A percentile compares a stretch with the other conserved stretches of the same genome.
Evolutionary conservation across 306 rosid species (phyloP).

Genomic region (Mimosa pudica): DNA sequence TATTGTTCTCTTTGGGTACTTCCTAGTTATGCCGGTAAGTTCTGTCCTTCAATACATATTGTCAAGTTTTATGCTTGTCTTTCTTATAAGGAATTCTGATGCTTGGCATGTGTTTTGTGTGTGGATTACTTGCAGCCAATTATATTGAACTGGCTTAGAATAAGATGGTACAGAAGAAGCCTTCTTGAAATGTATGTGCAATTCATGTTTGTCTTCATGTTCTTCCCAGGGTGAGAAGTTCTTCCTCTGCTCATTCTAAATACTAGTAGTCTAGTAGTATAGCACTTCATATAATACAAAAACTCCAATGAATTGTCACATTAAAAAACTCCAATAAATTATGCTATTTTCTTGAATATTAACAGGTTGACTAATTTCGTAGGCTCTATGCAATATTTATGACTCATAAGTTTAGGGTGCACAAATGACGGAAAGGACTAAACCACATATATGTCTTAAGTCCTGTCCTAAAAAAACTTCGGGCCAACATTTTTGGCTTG

Average conservation of each 20-base stretch:
- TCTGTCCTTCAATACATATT: neutral
- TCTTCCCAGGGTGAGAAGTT: constrained; percentile 76
- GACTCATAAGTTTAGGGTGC: neutral
- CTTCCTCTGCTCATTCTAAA: constrained; percentile 11
- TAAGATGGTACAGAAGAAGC: constrained; percentile 83
- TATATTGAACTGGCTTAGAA: constrained; percentile 85
- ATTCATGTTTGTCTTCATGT: constrained; percentile 91
- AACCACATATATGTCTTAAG: too few species aligned
- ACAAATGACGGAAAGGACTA: too few species aligned
- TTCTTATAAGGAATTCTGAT: neutral
- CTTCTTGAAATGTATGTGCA: constrained; percentile 78
- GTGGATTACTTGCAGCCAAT: constrained; percentile 63
- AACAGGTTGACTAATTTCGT: neutral
- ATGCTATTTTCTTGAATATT: neutral
- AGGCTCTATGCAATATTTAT: neutral
- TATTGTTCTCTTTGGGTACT: constrained; percentile 64
- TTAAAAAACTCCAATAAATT: neutral
- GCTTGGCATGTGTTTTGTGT: neutral
- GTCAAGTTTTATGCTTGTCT: neutral
- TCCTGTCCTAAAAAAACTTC: too few species aligned
- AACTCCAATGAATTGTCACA: neutral
- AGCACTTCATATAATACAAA: neutral
- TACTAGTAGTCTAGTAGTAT: too few species aligned
- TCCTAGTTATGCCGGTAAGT: constrained; percentile 73
- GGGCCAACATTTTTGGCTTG: too few species aligned